Evolutionary conservation across 78 protist species (phyloP).

Genomic region (Creolimax fragrantissima): DNA sequence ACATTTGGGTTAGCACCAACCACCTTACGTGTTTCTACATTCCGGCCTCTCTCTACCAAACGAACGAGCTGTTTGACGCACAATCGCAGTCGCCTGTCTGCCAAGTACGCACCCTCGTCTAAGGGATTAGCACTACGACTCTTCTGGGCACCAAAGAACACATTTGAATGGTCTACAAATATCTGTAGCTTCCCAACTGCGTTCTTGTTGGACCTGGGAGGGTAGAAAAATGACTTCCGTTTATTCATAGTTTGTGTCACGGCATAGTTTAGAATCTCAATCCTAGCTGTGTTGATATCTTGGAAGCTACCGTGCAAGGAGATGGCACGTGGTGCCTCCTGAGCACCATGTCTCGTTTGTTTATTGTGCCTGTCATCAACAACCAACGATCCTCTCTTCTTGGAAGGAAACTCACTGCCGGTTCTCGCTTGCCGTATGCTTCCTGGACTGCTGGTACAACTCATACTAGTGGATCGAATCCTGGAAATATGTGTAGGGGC

Average conservation of each 20-base stretch:
- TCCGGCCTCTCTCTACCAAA: not conserved
- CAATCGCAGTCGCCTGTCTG: not conserved
- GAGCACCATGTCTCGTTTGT: too few species aligned
- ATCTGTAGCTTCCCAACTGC: not conserved
- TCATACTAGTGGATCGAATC: too few species aligned
- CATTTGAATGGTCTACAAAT: not conserved
- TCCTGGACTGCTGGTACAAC: too few species aligned
- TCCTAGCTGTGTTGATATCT: not conserved
- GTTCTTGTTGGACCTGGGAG: not conserved
- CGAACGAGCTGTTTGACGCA: not conserved
- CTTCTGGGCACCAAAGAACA: not conserved
- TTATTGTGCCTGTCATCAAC: too few species aligned
- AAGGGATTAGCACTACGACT: not conserved
- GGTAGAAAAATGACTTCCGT: not conserved
- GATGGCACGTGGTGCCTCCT: too few species aligned
- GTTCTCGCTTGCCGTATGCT: too few species aligned
- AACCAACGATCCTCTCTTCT: too few species aligned
- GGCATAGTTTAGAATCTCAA: not conserved
- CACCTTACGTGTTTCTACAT: not conserved
- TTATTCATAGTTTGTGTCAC: not conserved
- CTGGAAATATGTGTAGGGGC: too few species aligned
- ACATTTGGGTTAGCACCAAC: not conserved
- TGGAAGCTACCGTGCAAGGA: not conserved
- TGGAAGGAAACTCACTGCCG: too few species aligned
- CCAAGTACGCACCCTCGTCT: not conserved